These are phyloP conservation scores for Globisporangium spinosum DNA, from an alignment of 352 stramenopile species.

Conservation along the genomic window DNA sequence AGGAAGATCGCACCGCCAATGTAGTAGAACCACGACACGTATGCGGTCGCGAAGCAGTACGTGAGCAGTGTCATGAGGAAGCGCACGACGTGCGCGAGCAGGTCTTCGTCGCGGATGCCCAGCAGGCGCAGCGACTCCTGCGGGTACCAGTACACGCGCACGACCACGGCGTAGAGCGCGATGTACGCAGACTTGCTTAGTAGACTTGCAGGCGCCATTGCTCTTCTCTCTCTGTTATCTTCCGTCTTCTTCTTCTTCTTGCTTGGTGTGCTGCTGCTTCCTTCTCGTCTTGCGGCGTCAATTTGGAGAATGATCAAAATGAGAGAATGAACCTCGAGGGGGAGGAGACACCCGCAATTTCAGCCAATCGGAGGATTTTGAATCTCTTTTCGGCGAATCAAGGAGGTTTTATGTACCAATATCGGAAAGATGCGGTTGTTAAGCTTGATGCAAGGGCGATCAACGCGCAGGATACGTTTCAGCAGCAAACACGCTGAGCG, in stretches of 20 bases:
- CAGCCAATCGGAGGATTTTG: constrained; percentile 5
- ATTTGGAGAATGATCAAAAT: constrained; percentile 9
- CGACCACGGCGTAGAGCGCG: constrained; percentile 32
- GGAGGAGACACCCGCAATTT: not conserved
- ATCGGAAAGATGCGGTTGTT: not conserved
- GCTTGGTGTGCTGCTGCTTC: not conserved
- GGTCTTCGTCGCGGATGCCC: constrained; percentile 31
- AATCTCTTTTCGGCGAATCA: constrained; percentile 1
- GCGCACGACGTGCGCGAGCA: constrained; percentile 47
- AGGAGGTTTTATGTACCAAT: constrained; percentile 5
- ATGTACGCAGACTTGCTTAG: constrained; percentile 34
- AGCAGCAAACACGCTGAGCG: not conserved
- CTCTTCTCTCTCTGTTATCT: not conserved
- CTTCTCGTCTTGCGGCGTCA: not conserved
- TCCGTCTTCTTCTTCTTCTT: not conserved
- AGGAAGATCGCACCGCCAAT: constrained; percentile 41
- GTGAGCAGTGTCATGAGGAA: constrained; percentile 58
- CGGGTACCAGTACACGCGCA: constrained; percentile 49
- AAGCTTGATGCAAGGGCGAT: not conserved
- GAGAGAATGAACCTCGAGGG: not conserved
- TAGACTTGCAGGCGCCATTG: constrained; percentile 16
- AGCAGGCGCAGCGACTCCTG: constrained; percentile 39
- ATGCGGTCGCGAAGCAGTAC: constrained; percentile 37
- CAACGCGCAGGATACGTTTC: not conserved
- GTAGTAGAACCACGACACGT: constrained; percentile 41